phyloP scores from a whole-genome alignment of 805 yeast species.

The Myxozyma melibiosi region DNA sequence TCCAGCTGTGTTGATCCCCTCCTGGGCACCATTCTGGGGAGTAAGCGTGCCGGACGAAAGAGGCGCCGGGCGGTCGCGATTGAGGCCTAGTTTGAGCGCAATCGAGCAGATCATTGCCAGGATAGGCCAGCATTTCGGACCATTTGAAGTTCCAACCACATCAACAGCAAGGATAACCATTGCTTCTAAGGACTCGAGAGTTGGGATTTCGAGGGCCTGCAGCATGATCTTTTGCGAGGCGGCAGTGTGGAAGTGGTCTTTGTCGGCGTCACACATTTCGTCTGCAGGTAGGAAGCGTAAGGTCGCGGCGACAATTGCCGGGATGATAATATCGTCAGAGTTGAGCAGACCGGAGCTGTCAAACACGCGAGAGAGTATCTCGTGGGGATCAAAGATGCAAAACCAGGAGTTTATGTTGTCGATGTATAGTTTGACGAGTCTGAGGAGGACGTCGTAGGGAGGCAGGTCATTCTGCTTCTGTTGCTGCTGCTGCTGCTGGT shows the following conservation, averaged over 20 bases:
- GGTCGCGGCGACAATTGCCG: conserved; percentile 34
- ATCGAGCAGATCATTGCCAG: conserved; percentile 36
- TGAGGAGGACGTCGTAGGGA: conserved; percentile 19
- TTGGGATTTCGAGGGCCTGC: conserved; percentile 33
- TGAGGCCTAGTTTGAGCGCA: conserved; percentile 32
- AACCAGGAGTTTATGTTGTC: conserved; percentile 78
- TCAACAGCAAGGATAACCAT: conserved; percentile 36
- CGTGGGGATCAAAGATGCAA: conserved; percentile 64
- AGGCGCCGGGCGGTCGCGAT: conserved; percentile 1
- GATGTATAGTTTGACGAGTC: conserved; percentile 70
- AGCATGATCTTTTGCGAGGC: conserved; percentile 35
- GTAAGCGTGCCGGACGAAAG: neutral
- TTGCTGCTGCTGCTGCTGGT: neutral
- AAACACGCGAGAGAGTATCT: conserved; percentile 14
- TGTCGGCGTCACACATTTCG: conserved; percentile 13
- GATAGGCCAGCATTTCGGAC: conserved; percentile 39
- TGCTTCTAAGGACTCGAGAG: conserved; percentile 36
- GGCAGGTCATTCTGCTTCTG: conserved; percentile 14
- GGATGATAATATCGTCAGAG: conserved; percentile 21
- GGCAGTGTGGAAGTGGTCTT: conserved; percentile 23
- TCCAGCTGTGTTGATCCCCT: conserved; percentile 12
- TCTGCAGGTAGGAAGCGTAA: conserved; percentile 30
- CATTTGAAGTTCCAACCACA: conserved; percentile 37
- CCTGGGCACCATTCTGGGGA: neutral
- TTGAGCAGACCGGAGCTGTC: neutral